A percentile compares a stretch with the other conserved stretches of the same genome.
phyloP scores from a whole-genome alignment of 345 rosid genomes.

The Populus alba region DNA sequence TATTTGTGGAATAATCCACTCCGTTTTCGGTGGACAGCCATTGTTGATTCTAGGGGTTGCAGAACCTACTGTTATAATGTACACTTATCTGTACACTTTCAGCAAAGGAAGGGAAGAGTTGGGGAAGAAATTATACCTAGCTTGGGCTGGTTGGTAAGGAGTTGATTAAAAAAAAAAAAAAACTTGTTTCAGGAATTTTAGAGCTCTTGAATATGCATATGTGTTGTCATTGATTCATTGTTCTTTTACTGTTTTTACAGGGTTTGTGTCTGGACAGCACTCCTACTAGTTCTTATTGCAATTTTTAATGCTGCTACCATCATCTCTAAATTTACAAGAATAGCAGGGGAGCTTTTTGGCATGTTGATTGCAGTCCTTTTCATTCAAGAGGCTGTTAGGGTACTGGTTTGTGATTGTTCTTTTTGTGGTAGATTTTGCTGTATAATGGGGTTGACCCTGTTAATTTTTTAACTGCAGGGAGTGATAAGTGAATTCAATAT shows the following conservation, averaged over 20 bases:
- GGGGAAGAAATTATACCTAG: slow-evolving; percentile 56
- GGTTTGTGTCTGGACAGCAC: slow-evolving; percentile 78
- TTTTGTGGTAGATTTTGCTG: neutral
- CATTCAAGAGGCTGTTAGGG: slow-evolving; percentile 80
- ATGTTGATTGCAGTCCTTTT: slow-evolving; percentile 75
- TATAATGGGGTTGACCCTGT: neutral
- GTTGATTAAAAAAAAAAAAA: neutral
- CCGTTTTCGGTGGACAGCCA: slow-evolving; percentile 84
- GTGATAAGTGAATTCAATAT: slow-evolving; percentile 52
- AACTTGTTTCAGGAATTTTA: neutral
- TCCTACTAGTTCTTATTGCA: slow-evolving; percentile 61
- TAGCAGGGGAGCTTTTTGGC: slow-evolving; percentile 78
- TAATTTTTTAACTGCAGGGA: slow-evolving; percentile 44
- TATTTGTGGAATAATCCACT: slow-evolving; percentile 71
- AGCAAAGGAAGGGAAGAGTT: slow-evolving; percentile 49
- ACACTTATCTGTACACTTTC: slow-evolving; percentile 73
- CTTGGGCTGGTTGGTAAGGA: slow-evolving; percentile 83
- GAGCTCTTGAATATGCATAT: neutral
- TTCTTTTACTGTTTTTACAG: slow-evolving; percentile 27
- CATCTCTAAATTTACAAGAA: slow-evolving; percentile 62
- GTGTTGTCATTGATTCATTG: neutral
- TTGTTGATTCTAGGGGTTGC: slow-evolving; percentile 83
- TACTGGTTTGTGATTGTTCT: slow-evolving; percentile 13
- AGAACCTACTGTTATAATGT: slow-evolving; percentile 86
- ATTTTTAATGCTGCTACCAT: slow-evolving; percentile 60